A percentile compares a stretch with the other conserved stretches of the same genome.
Conservation (phyloP, 2,329 filamentous ascomycete genomes). For the Macrophomina tecta region DNA sequence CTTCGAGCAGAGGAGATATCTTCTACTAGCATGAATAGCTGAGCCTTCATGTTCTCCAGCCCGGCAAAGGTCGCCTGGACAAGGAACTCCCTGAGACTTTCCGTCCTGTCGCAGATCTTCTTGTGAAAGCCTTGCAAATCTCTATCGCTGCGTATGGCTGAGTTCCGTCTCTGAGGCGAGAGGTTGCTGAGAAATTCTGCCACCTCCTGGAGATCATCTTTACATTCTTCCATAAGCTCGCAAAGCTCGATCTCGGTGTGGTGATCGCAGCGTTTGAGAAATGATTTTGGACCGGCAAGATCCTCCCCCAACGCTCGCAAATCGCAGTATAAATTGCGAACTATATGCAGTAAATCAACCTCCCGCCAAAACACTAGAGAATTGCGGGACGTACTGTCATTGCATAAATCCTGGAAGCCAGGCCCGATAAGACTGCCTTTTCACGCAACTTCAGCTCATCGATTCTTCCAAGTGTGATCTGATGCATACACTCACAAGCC, state of each 20-base stretch:
- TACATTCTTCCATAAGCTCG: constrained; percentile 13
- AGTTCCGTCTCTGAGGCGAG: neutral
- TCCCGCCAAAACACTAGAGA: neutral
- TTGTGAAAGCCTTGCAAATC: neutral
- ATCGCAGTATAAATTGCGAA: neutral
- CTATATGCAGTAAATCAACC: neutral
- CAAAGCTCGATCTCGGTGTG: constrained; percentile 14
- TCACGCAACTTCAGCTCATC: neutral
- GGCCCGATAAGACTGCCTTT: neutral
- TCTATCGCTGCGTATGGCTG: neutral
- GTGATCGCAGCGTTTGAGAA: constrained; percentile 13
- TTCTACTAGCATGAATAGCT: constrained; percentile 3
- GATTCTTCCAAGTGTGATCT: neutral
- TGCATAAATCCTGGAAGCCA: neutral
- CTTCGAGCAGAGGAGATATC: constrained; percentile 6
- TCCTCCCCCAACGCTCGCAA: neutral
- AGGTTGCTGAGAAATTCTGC: neutral
- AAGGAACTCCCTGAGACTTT: neutral
- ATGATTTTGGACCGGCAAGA: neutral
- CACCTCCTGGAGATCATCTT: constrained; percentile 3
- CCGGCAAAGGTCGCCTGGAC: neutral
- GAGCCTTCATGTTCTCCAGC: constrained; percentile 11
- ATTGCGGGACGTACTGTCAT: neutral
- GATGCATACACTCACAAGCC: constrained; percentile 2
- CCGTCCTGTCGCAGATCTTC: constrained; percentile 1